Base-by-base conservation (phyloP, 768 basidiomycete genomes). In the Hericium coralloides region DNA sequence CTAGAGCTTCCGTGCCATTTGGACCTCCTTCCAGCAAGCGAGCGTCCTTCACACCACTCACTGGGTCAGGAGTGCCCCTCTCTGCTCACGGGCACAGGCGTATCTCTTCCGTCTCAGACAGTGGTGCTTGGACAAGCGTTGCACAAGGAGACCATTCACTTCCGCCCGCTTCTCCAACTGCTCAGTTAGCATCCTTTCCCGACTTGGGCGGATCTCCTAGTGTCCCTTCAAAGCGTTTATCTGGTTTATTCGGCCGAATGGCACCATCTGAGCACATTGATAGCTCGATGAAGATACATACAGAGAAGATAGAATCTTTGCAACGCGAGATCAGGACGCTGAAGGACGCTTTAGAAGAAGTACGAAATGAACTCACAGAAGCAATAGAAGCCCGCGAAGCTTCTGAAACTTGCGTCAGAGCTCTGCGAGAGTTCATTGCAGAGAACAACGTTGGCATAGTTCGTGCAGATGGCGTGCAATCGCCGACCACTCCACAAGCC, bases 371-470 rank as follows among this genome's bases (percentile, higher is more conserved):
- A 58, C 72, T 95, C 49, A 74, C 66, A 39, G 93, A 95, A 65
- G 77, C 84, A 1, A 85, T 81, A 59, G 95, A 98, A 69, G 92
- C 90, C 2, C 77, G 84, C 50, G 85, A 92, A 65, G 95, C 95
- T 3, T 90, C 88, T 38, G 93, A 98, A 62, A 80, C 80, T 0
- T 94, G 92, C 67, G 83, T 89, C 61, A 83, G 81, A 55, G 90
- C 88, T 0, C 74, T 98, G 45, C 79, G 93, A 38, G 86, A 84
- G 57, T 98, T 88, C 66, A 91, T 92, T 61, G 81, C 80, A 20
- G 83, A 89, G 61, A 83, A 85, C 67, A 82, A 83, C 56, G 75
- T 88, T 51, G 87, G 87, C 9, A 70, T 67, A 14, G 38, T 66
- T 17, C 59, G 55, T 43, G 43, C 39, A 12, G 58, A 41, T 18